Conservation (phyloP, 1,284 basidiomycete genomes). For the Sporisorium exsertum region DNA sequence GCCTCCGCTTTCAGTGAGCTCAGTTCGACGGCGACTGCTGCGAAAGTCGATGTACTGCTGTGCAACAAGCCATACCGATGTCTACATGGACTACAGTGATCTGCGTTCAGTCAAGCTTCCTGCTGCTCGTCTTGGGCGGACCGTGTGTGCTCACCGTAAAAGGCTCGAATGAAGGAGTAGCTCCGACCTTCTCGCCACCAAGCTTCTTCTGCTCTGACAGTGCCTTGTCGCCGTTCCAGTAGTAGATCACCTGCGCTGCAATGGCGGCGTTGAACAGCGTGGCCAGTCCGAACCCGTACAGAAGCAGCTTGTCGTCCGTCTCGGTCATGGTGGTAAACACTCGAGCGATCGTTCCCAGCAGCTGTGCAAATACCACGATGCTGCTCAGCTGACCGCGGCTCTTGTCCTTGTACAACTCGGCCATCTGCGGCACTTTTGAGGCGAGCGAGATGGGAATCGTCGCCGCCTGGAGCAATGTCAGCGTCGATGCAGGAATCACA, state of each 20-base stretch:
- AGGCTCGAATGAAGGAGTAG: conserved; percentile 25
- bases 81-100: neutral
- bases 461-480: conserved; percentile 60
- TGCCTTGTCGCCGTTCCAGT: conserved; percentile 62
- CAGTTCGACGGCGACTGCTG: neutral
- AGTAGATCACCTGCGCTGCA: conserved; percentile 62
- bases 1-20: neutral
- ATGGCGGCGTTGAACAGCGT: conserved; percentile 68
- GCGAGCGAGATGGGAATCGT: conserved; percentile 67
- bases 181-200: conserved; percentile 28
- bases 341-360: conserved; percentile 64
- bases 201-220: conserved; percentile 39
- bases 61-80: neutral
- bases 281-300: conserved; percentile 66
- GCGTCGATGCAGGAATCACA: conserved; percentile 47
- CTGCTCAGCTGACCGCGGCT: conserved; percentile 65
- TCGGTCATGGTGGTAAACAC: conserved; percentile 69
- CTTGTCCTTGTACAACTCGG: conserved; percentile 63
- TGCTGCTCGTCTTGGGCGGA: conserved; percentile 20
- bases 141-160: conserved; percentile 44
- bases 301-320: conserved; percentile 66
- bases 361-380: conserved; percentile 67
- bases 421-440: conserved; percentile 68
- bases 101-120: conserved; percentile 33
- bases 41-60: neutral